Base-by-base conservation (phyloP, 139 green algal species). In the Micractinium sp. region DNA sequence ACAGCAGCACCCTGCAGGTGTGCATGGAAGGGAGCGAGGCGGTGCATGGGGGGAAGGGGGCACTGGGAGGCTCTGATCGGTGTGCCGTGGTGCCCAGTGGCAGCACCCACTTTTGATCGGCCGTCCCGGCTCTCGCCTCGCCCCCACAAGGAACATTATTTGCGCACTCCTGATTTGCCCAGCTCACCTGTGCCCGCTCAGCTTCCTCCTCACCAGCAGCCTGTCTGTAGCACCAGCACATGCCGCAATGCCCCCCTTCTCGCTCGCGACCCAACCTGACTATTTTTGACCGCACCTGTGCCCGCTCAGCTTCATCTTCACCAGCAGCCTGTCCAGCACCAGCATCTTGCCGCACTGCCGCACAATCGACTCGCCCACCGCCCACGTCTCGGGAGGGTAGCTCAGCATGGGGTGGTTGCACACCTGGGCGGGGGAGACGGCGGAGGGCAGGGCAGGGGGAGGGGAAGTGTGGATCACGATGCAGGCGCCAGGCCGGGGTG, bases 331-430 rank as follows among this genome's bases (percentile, higher is more conserved):
- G 93, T 99, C 97, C 74, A 99, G 95, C 76, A 97, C 91, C 71
- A 93, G 92, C 87, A 99, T 92, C 93, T 99, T 99, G 90, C 97
- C 97, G 91, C 96, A 99, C 87, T 95, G 92, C 27, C 92, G 87
- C 81, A 98, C 87, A 31, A 98, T 90, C 56, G 78, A 60, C 18
- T 89, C 90, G 0, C 89, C 93, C 36, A 92, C 83, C 19, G 88
- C 78, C 78, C 85, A 90, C 25, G 91, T 88, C 35, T 90, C 86
- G n/a, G 93, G 90, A 38, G 94, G 93, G 94, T 98, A 99, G 81
- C 82, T 95, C 74, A 99, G 94, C 85, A 95, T 90, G 56, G 98
- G 98, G 93, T 99, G 98, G 92, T 99, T 99, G 95, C 97, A 99
- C 82, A 99, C 89, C 94, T 97, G 83, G 22, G 12, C 16, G 82